Percentiles rank a stretch among this genome's conserved stretches.
phyloP scores from a whole-genome alignment of 1,284 basidiomycete species.

The Ceratobasidium sp. region DNA sequence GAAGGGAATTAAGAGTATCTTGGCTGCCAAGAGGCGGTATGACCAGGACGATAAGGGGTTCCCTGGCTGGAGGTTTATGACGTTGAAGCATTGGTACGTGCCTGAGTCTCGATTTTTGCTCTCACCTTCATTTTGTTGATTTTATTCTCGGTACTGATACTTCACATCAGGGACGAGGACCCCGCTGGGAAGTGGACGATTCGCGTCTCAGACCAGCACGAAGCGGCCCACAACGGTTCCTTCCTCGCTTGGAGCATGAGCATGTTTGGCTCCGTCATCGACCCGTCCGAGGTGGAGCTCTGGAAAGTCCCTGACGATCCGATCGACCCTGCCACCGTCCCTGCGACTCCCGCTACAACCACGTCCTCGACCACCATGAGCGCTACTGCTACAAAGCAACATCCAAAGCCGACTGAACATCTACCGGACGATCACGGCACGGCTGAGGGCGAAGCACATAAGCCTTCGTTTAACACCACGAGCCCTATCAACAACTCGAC shows the following conservation, averaged over 20 bases:
- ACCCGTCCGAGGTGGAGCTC: conserved; percentile 71
- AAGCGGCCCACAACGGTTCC: conserved; percentile 70
- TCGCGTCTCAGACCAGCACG: conserved; percentile 80
- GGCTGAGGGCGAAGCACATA: conserved; percentile 73
- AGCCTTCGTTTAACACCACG: conserved; percentile 65
- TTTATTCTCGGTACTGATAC: no score
- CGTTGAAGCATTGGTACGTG: conserved; percentile 94
- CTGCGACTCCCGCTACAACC: conserved; percentile 48
- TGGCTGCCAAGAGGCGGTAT: conserved; percentile 76
- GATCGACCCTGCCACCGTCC: conserved; percentile 56
- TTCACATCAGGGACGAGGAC: conserved; percentile 96
- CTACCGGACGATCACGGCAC: conserved; percentile 86
- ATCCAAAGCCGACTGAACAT: conserved; percentile 87
- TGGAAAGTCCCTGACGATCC: conserved; percentile 56
- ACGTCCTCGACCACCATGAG: conserved; percentile 45
- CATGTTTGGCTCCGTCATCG: conserved; percentile 91
- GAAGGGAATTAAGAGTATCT: conserved; percentile 83
- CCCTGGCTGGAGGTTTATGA: conserved; percentile 97
- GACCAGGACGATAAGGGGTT: conserved; percentile 81
- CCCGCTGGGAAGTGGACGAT: conserved; percentile 95
- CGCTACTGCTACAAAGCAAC: conserved; percentile 63
- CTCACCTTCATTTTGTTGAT: no score
- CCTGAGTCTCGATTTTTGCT: conserved; percentile 1
- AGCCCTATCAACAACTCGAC: conserved; percentile 47
- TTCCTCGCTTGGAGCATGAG: conserved; percentile 94